Base-by-base conservation (phyloP, 75 land plant genomes). In the Larix kaempferi region DNA sequence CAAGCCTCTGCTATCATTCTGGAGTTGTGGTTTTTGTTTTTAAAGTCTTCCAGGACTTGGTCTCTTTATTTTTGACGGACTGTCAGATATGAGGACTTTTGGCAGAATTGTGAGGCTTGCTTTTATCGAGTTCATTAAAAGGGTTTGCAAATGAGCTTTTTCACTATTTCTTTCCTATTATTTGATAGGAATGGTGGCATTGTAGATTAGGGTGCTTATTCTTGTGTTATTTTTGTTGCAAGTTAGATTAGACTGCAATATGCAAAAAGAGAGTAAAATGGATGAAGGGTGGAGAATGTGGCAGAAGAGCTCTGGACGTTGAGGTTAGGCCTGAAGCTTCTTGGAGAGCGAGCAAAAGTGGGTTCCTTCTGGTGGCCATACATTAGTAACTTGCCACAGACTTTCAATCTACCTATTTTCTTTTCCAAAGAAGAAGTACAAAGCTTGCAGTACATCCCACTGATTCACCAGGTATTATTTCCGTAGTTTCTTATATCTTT, bases 281-380 rank as follows among this genome's bases (percentile, higher is more conserved):
- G 80, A 82, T 75, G 78, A 56, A 82, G 69, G 74, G 77, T 78
- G 83, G 74, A 91, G 94, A 79, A 84, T 93, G 83, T 91, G 90
- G 80, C 94, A 96, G 99, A 96, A 85, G 98, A 96, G 83, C 86
- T 96, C 56, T 96, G 99, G 99, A 85, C 94, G 19, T 81, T 96
- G 90, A 90, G 73, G 83, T 75, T 94, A 73, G 99, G 94, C 29
- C 77, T 96, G 86, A 96, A 79, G 86, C 86, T 96, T 65, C 86
- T 96, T 67, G 80, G 77, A 52, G 98, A 96, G 83, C 86, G 98
- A 77, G 94, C 95, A 12, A 80, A 62, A 33, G 79, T 66, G 25
- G 87, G 89, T 49, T 91, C 98, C 37, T 94, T 85, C 78, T 96
- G 99, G 99, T 92, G 99, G 97, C 95, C 98, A 59, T 96, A 96